phyloP scores from a whole-genome alignment of 2,329 filamentous ascomycete species.

The Aspergillus chevalieri region DNA sequence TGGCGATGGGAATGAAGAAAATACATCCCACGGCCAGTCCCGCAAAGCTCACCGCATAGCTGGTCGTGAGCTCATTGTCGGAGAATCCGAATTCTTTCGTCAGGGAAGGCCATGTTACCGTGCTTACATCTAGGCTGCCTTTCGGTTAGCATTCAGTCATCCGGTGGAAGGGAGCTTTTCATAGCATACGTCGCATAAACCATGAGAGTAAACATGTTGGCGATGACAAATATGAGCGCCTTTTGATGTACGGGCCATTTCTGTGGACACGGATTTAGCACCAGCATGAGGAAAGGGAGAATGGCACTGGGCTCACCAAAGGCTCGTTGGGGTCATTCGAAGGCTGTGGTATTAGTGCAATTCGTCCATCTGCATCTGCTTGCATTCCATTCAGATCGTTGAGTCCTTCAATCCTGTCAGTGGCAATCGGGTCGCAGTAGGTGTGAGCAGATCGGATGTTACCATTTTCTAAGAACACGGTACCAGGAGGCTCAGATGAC shows the following conservation, averaged over 20 bases:
- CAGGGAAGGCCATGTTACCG: conserved; percentile 4
- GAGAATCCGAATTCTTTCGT: conserved; percentile 6
- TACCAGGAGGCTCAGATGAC: neutral
- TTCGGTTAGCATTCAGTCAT: neutral
- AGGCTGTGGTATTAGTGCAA: conserved; percentile 9
- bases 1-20: conserved; percentile 9
- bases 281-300: neutral
- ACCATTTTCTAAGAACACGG: neutral
- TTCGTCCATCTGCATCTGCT: neutral
- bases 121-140: conserved; percentile 5
- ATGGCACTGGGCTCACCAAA: conserved; percentile 1
- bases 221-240: conserved; percentile 3
- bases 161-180: neutral
- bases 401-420: neutral
- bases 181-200: conserved; percentile 5
- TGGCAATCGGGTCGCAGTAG: neutral
- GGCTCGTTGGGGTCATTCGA: conserved; percentile 19
- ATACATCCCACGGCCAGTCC: conserved; percentile 8
- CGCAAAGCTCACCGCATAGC: conserved; percentile 4
- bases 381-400: neutral
- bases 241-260: conserved; percentile 9
- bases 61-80: conserved; percentile 4
- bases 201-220: conserved; percentile 9
- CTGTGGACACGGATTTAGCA: neutral
- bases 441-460: neutral